Base-by-base conservation (phyloP, 2,329 filamentous ascomycete genomes). In the Botrytis squamosa region DNA sequence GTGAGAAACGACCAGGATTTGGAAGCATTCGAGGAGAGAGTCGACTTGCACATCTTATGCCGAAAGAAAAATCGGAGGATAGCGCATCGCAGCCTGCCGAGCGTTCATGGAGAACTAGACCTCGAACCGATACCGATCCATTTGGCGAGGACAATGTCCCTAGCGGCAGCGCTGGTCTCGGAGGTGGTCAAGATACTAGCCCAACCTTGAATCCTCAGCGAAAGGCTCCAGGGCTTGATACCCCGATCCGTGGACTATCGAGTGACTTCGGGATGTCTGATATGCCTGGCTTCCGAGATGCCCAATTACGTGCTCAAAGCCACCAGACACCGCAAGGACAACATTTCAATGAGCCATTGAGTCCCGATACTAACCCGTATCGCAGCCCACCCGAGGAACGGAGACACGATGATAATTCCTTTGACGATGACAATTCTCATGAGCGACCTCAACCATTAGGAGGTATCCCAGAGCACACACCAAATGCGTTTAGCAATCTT, bases 341-440 rank as follows among this genome's bases (percentile, higher is more conserved):
- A n/a, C 79, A 81, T 64, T 69, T 62, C n/a, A 86, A 91, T 76
- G 93, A 94, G 74, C 92, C 93, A 0, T 89, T 93, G 80, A 98
- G 95, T 81, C 96, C 96, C 18, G 93, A 97, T 80, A 98, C 96
- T 4, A 99, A 99, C 80, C 96, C 96, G 2, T 99, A 96, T 81
- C 93, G 95, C 76, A 98, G 95, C 81, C 96, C 96, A 3, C 90
- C 92, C 12, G 92, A 91, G 55, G 72, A 73, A 25, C 72, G 66
- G 55, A 46, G 88, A 29, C 86, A 85, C 66, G 80, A 82, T 49
- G 84, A 85, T 20, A 85, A 87, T 12, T 78, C 74, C 33, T 80
- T 76, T 70, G 80, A 80, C 25, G 77, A 71, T 12, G 79, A 80
- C 36, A 63, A 75, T 68, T 80, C 83, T 20, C 85, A 85, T 70